phyloP scores from a whole-genome alignment of 1,139 yeast species.

The Wickerhamomyces sp. region DNA sequence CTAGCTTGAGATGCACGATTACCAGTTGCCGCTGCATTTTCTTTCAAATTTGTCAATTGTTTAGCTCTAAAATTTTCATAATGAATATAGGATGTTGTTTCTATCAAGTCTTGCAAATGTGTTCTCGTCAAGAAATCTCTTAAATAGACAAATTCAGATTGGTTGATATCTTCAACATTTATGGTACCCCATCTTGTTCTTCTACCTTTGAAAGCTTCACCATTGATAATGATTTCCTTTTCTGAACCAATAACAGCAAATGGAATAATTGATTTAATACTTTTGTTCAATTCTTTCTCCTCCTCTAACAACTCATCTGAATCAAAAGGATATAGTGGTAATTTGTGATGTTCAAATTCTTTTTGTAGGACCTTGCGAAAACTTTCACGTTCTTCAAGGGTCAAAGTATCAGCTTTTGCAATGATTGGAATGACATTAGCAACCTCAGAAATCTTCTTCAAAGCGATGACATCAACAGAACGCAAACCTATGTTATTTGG shows the following conservation, averaged over 20 bases:
- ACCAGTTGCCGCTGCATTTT: conserved; percentile 48
- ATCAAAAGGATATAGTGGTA: conserved; percentile 86
- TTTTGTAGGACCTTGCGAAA: conserved; percentile 73
- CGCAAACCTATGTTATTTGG: conserved; percentile 83
- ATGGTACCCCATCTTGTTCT: conserved; percentile 91
- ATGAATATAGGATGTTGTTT: conserved; percentile 82
- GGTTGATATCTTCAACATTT: conserved; percentile 87
- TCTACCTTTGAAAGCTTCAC: conserved; percentile 83
- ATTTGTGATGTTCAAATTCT: conserved; percentile 69
- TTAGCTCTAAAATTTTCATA: conserved; percentile 92
- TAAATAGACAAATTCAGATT: conserved; percentile 91
- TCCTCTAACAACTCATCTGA: conserved; percentile 70
- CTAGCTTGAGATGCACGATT: conserved; percentile 21
- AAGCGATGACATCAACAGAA: conserved; percentile 76
- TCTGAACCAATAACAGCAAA: conserved; percentile 97
- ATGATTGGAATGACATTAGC: conserved; percentile 94
- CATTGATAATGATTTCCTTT: conserved; percentile 63
- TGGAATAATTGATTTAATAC: conserved; percentile 77
- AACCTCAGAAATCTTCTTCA: conserved; percentile 81
- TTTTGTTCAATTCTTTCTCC: conserved; percentile 72
- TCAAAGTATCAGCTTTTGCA: conserved; percentile 87
- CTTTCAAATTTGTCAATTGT: conserved; percentile 91
- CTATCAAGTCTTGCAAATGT: conserved; percentile 92
- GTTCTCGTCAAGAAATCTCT: conserved; percentile 94
- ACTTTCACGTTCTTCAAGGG: conserved; percentile 74